Evolutionary conservation across 371 early-diverging fungal species (phyloP), one percentile per base, ranked within the genome.

Genomic region (Actinomortierella wolfii): DNA sequence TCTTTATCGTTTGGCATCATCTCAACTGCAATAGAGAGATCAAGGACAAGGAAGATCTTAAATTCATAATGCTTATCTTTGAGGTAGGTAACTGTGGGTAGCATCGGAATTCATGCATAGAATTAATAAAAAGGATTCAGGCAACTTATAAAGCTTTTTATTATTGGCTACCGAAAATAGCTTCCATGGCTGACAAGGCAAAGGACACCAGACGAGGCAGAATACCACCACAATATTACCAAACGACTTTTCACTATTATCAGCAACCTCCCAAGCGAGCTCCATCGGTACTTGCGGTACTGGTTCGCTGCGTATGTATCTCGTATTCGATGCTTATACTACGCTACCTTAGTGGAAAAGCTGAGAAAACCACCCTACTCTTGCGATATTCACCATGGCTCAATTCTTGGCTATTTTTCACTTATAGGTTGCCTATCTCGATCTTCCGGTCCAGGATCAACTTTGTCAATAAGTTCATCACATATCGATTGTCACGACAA

Each of bases 11-110:
- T 9, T 52, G 23, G 15, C 18, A 13, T 21, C 9, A 54, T n/a
- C n/a, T n/a, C n/a, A n/a, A n/a, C n/a, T n/a, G n/a, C 34, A 11
- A 11, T 66, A 75, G 76, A 24, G 79, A 76, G 23, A 58, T 86
- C 65, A 68, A 67, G 54, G 59, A 64, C 21, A 76, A 81, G 40
- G 77, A 80, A 8, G 94, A 95, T 49, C 86, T 95, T 26, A 82
- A 88, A 34, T 94, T 92, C 56, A 77, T 95, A 21, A 73, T 95
- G 54, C 90, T 95, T 21, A 79, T 96, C 29, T 68, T 96, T 1
- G 94, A 96, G 83, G 92, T 92, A 73, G 47, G 54, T 34, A 9
- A n/a, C n/a, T n/a, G n/a, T n/a, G n/a, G n/a, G n/a, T n/a, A n/a
- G 44, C 20, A 24, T 20, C 28, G 41, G 14, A 21, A 24, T 56